phyloP scores from a whole-genome alignment of 352 stramenopile species.

The Sclerospora graminicola region DNA sequence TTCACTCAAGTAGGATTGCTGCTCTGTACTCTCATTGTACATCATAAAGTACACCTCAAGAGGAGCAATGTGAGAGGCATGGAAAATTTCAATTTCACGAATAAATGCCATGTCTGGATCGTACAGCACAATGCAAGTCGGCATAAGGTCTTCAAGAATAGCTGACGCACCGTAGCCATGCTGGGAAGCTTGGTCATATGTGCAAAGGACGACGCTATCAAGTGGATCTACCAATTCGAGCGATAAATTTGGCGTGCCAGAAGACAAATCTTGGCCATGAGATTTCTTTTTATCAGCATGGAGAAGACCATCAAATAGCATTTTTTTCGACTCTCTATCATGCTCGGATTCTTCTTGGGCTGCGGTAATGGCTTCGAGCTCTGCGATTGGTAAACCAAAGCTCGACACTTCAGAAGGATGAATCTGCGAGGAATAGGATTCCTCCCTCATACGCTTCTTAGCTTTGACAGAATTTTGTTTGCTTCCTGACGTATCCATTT shows the following conservation, averaged over 20 bases:
- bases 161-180: constrained; percentile 45
- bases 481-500: background rate
- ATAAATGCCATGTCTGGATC: constrained; percentile 93
- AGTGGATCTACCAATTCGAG: constrained; percentile 37
- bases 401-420: constrained; percentile 43
- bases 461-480: constrained; percentile 14
- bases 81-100: constrained; percentile 91
- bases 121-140: constrained; percentile 90
- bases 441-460: constrained; percentile 26
- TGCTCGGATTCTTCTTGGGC: constrained; percentile 14
- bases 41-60: constrained; percentile 93
- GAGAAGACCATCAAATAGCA: constrained; percentile 11
- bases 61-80: constrained; percentile 37
- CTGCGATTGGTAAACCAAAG: constrained; percentile 60
- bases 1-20: constrained; percentile 91
- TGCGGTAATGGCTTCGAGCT: constrained; percentile 42
- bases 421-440: constrained; percentile 10
- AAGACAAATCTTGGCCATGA: constrained; percentile 1
- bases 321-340: constrained; percentile 14
- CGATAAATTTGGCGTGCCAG: constrained; percentile 26
- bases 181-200: constrained; percentile 65
- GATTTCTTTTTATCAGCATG: constrained; percentile 1
- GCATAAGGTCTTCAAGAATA: constrained; percentile 86
- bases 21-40: constrained; percentile 93
- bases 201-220: constrained; percentile 61